Percentiles rank a stretch among this genome's conserved stretches.
These are phyloP conservation scores for Xylariales sp. DNA, from an alignment of 2,329 filamentous ascomycete genomes.

Conservation along the genomic window DNA sequence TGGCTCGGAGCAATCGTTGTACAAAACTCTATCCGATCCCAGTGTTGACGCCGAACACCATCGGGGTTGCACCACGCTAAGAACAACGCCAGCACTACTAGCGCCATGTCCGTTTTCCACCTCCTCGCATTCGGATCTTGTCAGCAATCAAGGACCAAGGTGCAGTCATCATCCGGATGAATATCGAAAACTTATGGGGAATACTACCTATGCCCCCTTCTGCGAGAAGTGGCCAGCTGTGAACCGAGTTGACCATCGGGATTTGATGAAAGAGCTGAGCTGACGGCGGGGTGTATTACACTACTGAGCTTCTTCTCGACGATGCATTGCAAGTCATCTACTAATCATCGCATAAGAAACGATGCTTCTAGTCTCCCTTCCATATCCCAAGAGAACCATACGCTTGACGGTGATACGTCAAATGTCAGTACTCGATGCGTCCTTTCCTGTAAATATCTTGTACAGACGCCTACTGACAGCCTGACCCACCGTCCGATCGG, in stretches of 20 bases:
- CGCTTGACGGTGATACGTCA: constrained; percentile 29
- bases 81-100: too few species aligned
- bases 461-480: constrained; percentile 55
- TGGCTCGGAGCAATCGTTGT: neutral
- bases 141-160: too few species aligned
- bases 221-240: too few species aligned
- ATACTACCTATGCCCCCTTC: too few species aligned
- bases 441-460: constrained; percentile 55
- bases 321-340: neutral
- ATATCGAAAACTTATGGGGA: too few species aligned
- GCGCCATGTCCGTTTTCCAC: too few species aligned
- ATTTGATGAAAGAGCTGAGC: neutral
- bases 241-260: neutral
- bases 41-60: neutral
- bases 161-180: too few species aligned
- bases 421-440: constrained; percentile 52
- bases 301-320: neutral
- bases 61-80: constrained; percentile 1
- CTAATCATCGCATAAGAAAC: neutral
- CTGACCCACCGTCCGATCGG: constrained; percentile 51
- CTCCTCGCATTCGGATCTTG: too few species aligned
- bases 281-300: neutral
- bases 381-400: neutral
- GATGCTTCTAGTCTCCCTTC: neutral
- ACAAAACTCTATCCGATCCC: neutral